Base-by-base conservation (phyloP, 305 asterid genomes). In the Solanum hybrid region DNA sequence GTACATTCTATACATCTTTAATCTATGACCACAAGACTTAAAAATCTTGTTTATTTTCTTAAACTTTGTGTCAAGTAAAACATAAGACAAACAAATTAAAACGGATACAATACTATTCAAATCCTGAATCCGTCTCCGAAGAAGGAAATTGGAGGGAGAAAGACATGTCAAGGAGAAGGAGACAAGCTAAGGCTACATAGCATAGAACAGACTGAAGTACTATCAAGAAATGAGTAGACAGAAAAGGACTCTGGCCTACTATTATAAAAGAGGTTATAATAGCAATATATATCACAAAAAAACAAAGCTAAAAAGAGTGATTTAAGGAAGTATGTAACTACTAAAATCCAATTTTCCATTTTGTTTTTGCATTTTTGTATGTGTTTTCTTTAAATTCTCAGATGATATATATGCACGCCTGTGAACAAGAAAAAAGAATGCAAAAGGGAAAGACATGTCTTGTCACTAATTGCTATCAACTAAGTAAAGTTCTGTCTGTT, bases 111-210 rank as follows among this genome's bases (percentile, higher is more conserved):
- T 10, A 64, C 3, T 19, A 19, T 66, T 66, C 29, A 66, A 66
- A 66, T 66, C 15, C 3, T 66, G 27, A n/a, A 66, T 66, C 31
- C 4, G 75, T 66, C 7, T 66, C 4, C 7, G 2, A 17, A 60
- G 69, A 17, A 56, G 69, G 69, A 7, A 87, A 60, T 80, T 10
- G 75, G 31, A 66, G 27, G 90, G 90, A 90, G 36, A 78, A 75
- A 75, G 91, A 93, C 73, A 76, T 89, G 91, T 88, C 94, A 87
- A 92, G 88, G 89, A 92, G 91, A 92, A 78, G 73, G n/a, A 88
- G 94, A 93, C 95, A 93, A 92, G 82, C 82, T 34, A 76, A 89
- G 86, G 91, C 71, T 45, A 6, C n/a, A 56, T 56, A 82, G 10
- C 71, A 45, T 31, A 15, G 89, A 88, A 86, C 86, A 90, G 93